These are phyloP conservation scores for Suillus cothurnatus DNA, from an alignment of 768 basidiomycete species.

Conservation along the genomic window DNA sequence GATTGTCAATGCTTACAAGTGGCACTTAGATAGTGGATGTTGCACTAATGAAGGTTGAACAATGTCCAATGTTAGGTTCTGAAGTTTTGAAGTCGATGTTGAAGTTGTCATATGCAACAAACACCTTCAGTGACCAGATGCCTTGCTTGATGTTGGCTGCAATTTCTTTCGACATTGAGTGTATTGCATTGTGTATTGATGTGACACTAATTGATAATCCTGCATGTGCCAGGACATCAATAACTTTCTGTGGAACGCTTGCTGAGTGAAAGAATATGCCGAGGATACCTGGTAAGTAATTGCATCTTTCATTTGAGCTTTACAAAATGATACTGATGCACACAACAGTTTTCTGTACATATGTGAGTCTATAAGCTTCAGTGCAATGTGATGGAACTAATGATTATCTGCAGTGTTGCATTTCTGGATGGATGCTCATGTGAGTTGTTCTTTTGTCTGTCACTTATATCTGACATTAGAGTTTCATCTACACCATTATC, in stretches of 20 bases:
- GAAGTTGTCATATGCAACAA: constrained; percentile 46
- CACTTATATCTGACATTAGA: background rate
- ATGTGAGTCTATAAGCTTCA: background rate
- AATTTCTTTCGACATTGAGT: constrained; percentile 31
- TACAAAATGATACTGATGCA: constrained; percentile 22
- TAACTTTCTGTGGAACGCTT: constrained; percentile 30
- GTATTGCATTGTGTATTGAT: constrained; percentile 26
- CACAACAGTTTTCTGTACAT: constrained; percentile 17
- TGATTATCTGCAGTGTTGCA: background rate
- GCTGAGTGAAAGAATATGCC: constrained; percentile 27
- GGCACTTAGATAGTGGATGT: background rate
- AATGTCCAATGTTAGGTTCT: constrained; percentile 15
- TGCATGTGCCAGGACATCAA: constrained; percentile 32
- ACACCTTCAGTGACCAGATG: constrained; percentile 25
- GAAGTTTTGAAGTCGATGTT: constrained; percentile 39
- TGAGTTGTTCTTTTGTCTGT: background rate
- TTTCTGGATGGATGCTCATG: background rate
- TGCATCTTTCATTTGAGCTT: constrained; percentile 33
- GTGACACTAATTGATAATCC: constrained; percentile 33
- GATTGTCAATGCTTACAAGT: background rate
- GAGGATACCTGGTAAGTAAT: constrained; percentile 14
- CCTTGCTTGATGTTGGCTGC: constrained; percentile 18
- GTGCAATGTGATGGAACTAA: background rate
- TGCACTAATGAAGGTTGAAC: background rate
- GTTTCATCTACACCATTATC: background rate